Conservation (phyloP, 805 yeast species). For the Spencermartinsiella europaea region DNA sequence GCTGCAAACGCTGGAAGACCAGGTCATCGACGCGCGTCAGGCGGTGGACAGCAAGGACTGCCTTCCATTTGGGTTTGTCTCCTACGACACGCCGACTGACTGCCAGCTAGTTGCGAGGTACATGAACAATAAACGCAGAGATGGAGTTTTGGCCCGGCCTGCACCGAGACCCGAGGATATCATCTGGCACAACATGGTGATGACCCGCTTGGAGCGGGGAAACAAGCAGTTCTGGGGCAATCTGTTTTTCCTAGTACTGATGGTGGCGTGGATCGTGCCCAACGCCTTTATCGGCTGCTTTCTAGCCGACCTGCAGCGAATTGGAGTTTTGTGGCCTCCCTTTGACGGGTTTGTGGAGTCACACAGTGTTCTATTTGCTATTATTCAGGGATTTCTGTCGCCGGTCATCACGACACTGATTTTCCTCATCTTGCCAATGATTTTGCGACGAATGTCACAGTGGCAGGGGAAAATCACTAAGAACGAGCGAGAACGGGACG, state of each 20-base stretch:
- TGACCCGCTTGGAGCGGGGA: slow-evolving; percentile 26
- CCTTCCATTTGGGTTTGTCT: slow-evolving; percentile 32
- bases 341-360: slow-evolving; percentile 27
- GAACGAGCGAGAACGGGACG: slow-evolving; percentile 34
- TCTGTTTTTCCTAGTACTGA: slow-evolving; percentile 25
- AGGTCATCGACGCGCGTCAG: slow-evolving; percentile 24
- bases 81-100: slow-evolving; percentile 22
- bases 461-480: slow-evolving; percentile 36
- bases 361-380: slow-evolving; percentile 27
- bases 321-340: slow-evolving; percentile 34
- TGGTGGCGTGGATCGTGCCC: slow-evolving; percentile 36
- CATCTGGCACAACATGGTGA: slow-evolving; percentile 33
- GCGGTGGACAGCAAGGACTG: slow-evolving; percentile 14
- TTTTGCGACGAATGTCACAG: slow-evolving; percentile 33
- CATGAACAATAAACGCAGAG: slow-evolving; percentile 5
- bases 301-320: slow-evolving; percentile 32
- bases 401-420: slow-evolving; percentile 33
- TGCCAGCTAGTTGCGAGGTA: slow-evolving; percentile 25
- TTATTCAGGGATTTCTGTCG: slow-evolving; percentile 36
- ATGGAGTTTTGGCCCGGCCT: slow-evolving; percentile 19
- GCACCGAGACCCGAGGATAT: slow-evolving; percentile 35
- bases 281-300: slow-evolving; percentile 38
- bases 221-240: slow-evolving; percentile 33
- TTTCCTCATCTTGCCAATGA: slow-evolving; percentile 32
- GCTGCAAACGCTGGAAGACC: slow-evolving; percentile 16